phyloP scores from a whole-genome alignment of 2,329 filamentous ascomycete genomes.

The Phyllosticta paracitricarpa region DNA sequence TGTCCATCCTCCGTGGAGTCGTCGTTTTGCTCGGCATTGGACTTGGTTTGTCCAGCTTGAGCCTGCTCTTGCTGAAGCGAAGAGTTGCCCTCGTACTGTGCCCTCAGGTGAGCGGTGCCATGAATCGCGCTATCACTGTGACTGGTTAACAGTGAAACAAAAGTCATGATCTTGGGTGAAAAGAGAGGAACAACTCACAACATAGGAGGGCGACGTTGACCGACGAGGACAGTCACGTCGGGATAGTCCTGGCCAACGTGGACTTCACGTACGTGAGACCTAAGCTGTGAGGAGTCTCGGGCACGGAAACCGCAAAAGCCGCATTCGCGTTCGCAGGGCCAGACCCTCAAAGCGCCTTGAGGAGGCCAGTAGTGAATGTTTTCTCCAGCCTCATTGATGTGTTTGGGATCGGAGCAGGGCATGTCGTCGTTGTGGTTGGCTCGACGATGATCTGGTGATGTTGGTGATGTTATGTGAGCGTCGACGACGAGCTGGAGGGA shows the following conservation, averaged over 20 bases:
- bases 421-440: not conserved
- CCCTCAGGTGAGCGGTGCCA: not conserved
- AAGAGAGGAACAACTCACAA: not conserved
- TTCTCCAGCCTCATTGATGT: not conserved
- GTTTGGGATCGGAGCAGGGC: not conserved
- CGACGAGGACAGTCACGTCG: not conserved
- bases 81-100: not conserved
- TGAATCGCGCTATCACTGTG: not conserved
- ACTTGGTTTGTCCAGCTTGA: not conserved
- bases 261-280: constrained; percentile 7
- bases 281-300: constrained; percentile 4
- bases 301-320: constrained; percentile 4
- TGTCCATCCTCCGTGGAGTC: not conserved
- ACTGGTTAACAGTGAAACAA: not conserved
- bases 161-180: not conserved
- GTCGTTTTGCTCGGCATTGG: not conserved
- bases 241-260: constrained; percentile 2
- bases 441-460: not conserved
- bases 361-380: constrained; percentile 8
- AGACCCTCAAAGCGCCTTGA: constrained; percentile 6
- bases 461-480: not conserved
- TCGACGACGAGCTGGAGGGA: not conserved
- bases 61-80: not conserved
- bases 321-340: constrained; percentile 9
- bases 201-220: not conserved